phyloP scores from a whole-genome alignment of 75 land plant species.

The Azolla pinnata region DNA sequence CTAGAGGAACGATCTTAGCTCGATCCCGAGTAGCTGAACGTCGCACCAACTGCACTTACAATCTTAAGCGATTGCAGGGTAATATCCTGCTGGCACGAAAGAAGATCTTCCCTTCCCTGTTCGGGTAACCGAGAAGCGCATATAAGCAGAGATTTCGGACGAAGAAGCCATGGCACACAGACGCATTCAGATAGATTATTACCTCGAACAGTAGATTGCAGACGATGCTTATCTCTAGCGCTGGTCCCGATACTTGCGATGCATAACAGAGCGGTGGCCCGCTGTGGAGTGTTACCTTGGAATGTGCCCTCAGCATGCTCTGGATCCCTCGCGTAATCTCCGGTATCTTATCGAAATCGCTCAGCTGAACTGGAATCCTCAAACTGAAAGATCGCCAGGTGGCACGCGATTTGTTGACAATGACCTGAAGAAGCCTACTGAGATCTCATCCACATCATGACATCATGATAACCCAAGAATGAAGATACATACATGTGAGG shows the following conservation, averaged over 20 bases:
- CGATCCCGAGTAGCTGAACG: too few species aligned
- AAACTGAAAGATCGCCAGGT: constrained; percentile 40
- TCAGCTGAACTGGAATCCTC: constrained; percentile 44
- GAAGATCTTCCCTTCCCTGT: constrained; percentile 44
- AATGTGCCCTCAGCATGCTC: constrained; percentile 41
- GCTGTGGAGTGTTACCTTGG: constrained; percentile 47
- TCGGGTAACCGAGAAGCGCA: too few species aligned
- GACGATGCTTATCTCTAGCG: constrained; percentile 48
- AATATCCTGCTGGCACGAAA: constrained; percentile 40
- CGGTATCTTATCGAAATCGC: constrained; percentile 53
- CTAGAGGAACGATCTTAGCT: too few species aligned
- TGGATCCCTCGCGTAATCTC: constrained; percentile 48
- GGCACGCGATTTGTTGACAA: constrained; percentile 79
- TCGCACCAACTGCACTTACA: constrained; percentile 34
- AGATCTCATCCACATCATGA: not conserved
- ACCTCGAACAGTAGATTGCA: constrained; percentile 71
- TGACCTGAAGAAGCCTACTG: constrained; percentile 42
- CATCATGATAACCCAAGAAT: too few species aligned
- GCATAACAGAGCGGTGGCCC: constrained; percentile 64
- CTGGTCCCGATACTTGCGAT: constrained; percentile 42
- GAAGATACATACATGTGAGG: not conserved
- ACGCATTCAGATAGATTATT: not conserved
- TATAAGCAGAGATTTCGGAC: too few species aligned
- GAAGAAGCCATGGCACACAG: too few species aligned
- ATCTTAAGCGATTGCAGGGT: constrained; percentile 29